Evolutionary conservation across 495 filamentous ascomycete species (phyloP).

Genomic region (Penicillium longicatenatum): DNA sequence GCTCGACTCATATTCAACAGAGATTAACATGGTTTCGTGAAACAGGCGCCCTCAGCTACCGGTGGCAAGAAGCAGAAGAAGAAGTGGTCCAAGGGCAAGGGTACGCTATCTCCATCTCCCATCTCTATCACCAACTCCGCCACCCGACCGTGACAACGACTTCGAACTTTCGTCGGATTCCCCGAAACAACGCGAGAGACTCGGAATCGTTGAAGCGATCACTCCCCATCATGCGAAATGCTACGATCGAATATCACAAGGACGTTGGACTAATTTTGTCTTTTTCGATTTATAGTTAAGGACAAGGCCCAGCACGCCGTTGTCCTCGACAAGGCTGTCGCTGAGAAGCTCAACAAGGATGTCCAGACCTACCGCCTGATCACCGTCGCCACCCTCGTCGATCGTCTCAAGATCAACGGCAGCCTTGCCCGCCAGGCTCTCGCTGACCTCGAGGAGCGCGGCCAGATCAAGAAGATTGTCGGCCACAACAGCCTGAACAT

Average conservation of each 20-base stretch:
- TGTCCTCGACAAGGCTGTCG: slow-evolving; percentile 68
- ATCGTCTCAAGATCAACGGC: slow-evolving; percentile 99
- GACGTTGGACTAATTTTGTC: slow-evolving; percentile 29
- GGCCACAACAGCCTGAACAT: slow-evolving; percentile 95
- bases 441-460: slow-evolving; percentile 94
- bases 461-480: slow-evolving; percentile 97
- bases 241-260: slow-evolving; percentile 4
- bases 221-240: not conserved
- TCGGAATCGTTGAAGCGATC: slow-evolving; percentile 22
- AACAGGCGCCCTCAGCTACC: slow-evolving; percentile 74
- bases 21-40: slow-evolving; percentile 25
- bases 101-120: slow-evolving; percentile 52
- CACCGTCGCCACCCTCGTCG: slow-evolving; percentile 97
- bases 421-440: slow-evolving; percentile 88
- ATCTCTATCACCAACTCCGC: slow-evolving; percentile 18
- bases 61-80: slow-evolving; percentile 99
- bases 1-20: not conserved
- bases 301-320: slow-evolving; percentile 99
- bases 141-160: slow-evolving; percentile 31
- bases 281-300: slow-evolving; percentile 71
- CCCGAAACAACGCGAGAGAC: slow-evolving; percentile 20
- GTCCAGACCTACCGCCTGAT: slow-evolving; percentile 99
- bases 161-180: slow-evolving; percentile 21
- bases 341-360: slow-evolving; percentile 85
- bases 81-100: slow-evolving; percentile 99